A percentile compares a stretch with the other conserved stretches of the same genome.
Conservation (phyloP, 139 green algal genomes). For the Micractinium conductrix region DNA sequence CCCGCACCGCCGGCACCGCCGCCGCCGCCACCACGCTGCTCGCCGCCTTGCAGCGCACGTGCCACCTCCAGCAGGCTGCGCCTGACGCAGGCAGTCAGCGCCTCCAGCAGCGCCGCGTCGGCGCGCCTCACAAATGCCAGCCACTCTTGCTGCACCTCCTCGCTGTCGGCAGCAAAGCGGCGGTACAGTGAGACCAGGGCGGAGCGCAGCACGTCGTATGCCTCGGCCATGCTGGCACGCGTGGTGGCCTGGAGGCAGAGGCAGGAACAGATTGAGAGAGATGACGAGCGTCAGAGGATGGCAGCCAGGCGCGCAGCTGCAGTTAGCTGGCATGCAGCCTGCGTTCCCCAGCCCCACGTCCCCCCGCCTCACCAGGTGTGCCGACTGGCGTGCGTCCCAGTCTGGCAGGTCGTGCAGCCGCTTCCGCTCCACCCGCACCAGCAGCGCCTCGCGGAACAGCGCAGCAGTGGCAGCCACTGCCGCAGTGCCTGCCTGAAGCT, state of each 20-base stretch:
- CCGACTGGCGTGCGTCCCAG: slow-evolving; percentile 76
- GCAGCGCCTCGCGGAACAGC: slow-evolving; percentile 67
- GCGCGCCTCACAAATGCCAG: slow-evolving; percentile 74
- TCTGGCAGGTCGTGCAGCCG: slow-evolving; percentile 81
- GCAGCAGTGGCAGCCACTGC: slow-evolving; percentile 70
- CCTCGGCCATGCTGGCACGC: slow-evolving; percentile 38
- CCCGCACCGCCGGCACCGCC: too few relatives aligned
- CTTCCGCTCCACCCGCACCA: slow-evolving; percentile 89
- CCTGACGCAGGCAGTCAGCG: slow-evolving; percentile 79
- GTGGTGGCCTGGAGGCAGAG: not conserved
- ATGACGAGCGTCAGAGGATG: not conserved
- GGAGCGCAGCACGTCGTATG: slow-evolving; percentile 62
- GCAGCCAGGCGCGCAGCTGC: not conserved
- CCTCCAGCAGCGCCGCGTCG: slow-evolving; percentile 73
- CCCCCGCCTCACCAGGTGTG: slow-evolving; percentile 59
- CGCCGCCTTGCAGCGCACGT: slow-evolving; percentile 76
- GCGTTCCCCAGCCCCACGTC: too few relatives aligned
- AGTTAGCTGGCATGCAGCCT: not conserved
- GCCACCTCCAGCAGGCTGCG: slow-evolving; percentile 82
- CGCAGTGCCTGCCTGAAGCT: slow-evolving; percentile 76
- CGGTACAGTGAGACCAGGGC: slow-evolving; percentile 66
- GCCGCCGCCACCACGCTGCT: too few relatives aligned
- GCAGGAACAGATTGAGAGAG: not conserved
- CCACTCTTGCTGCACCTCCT: slow-evolving; percentile 91
- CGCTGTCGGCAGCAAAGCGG: slow-evolving; percentile 80